Base-by-base conservation (phyloP, 148 eudicot genomes). In the Cornus florida region DNA sequence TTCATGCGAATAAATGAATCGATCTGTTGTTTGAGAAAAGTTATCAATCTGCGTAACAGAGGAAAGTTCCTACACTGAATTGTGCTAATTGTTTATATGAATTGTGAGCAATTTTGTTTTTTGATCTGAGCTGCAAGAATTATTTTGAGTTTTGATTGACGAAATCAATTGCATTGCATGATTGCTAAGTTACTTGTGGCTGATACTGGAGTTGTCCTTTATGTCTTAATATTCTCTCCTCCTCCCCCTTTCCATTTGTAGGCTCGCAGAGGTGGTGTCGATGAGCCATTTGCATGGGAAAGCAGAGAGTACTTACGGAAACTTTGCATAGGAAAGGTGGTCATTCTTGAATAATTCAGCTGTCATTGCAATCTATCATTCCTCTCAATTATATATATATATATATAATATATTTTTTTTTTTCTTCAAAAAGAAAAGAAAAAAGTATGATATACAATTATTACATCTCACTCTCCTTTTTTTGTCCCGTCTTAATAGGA, bases 281-380 rank as follows among this genome's bases (percentile, higher is more conserved):
- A 97, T 79, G 99, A 97, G 84, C 93, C 99, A 78, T 97, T 92
- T 88, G 99, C 99, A 73, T 97, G 99, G 99, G 90, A 92, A 7
- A 97, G 99, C 89, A 89, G 98, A 84, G 98, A 97, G 72, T 97
- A 70, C 76, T 80, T 97, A 79, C 88, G 98, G 86, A 97, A 97
- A 76, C 90, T 92, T 78, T 94, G 97, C 75, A 89, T 94, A 60
- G 99, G 99, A 84, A 91, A 94, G 99, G 99, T 97, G 31, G 16
- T 67, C 23, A 1, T 24, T 7, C 16, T 75, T 71, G 32, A 73
- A 48, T 31, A 32, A 22, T 62, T 41, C n/a, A 43, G 31, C 4
- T 31, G 13, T 72, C 43, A 12, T 24, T 69, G 48, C n/a, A 41
- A 67, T 43, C 13, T 76, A 48, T 76, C 11, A 41, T 65, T 46